These are phyloP conservation scores for Przewalskia tangutica DNA, from an alignment of 257 asterid species.

Conservation along the genomic window DNA sequence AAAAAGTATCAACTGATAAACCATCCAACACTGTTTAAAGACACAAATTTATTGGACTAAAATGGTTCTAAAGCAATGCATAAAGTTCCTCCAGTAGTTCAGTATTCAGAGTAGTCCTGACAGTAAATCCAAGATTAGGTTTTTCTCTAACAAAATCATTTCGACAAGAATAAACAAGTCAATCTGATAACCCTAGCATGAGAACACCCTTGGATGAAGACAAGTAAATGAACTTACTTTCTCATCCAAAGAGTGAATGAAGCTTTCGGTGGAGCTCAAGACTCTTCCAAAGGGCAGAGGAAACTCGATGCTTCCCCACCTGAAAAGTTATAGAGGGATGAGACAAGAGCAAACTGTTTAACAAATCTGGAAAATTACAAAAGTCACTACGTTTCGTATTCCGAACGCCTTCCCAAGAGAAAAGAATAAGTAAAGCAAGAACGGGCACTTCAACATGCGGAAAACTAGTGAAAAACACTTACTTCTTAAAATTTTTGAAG, in stretches of 20 bases:
- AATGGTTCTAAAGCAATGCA: neutral
- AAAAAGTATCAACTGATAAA: neutral
- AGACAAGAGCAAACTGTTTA: slow-evolving; percentile 2
- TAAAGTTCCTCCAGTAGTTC: neutral
- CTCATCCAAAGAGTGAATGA: slow-evolving; percentile 75
- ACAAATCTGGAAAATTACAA: neutral
- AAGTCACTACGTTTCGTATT: neutral
- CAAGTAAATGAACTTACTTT: slow-evolving; percentile 33
- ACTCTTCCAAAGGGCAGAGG: slow-evolving; percentile 96
- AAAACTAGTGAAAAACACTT: slow-evolving; percentile 7
- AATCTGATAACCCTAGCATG: neutral
- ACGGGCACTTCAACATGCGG: neutral
- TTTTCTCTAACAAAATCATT: neutral
- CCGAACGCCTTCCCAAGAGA: neutral
- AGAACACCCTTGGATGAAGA: neutral
- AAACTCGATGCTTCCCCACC: slow-evolving; percentile 80
- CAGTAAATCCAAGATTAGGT: neutral
- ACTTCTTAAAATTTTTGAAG: slow-evolving; percentile 86
- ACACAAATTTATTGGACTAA: neutral
- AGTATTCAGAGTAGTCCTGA: neutral
- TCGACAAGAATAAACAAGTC: neutral
- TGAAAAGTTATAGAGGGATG: slow-evolving; percentile 13
- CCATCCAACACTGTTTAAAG: neutral
- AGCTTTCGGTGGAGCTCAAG: slow-evolving; percentile 72
- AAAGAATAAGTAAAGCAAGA: neutral